phyloP scores from a whole-genome alignment of 306 rosid genomes.

The Arachis hypogaea region DNA sequence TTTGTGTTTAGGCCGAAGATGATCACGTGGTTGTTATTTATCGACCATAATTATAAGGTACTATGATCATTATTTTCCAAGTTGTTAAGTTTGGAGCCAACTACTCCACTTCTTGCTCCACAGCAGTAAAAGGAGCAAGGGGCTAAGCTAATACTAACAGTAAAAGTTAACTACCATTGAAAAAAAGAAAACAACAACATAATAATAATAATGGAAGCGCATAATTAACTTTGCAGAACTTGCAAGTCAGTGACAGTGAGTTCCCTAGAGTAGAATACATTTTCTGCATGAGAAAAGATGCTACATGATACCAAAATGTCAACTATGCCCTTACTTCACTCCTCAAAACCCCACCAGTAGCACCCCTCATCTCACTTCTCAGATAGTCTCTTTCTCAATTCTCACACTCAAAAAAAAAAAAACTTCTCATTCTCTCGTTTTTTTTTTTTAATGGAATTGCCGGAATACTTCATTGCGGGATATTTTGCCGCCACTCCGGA shows the following conservation, averaged over 20 bases:
- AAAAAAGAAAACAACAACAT: conserved; percentile 4
- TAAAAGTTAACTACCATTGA: conserved; percentile 16
- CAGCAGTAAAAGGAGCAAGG: background rate
- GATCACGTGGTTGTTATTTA: background rate
- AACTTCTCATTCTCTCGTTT: background rate
- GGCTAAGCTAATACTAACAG: no score
- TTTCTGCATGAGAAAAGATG: conserved; percentile 58
- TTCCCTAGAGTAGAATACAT: conserved; percentile 46
- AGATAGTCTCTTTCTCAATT: background rate
- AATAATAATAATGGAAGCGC: conserved; percentile 1
- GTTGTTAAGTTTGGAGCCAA: background rate
- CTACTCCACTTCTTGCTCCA: background rate
- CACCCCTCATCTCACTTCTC: conserved; percentile 38
- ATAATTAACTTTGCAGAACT: conserved; percentile 63
- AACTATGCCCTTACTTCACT: conserved; percentile 52
- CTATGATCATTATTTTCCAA: background rate
- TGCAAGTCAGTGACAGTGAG: conserved; percentile 85
- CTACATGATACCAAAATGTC: conserved; percentile 45
- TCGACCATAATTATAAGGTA: background rate
- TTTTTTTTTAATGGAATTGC: conserved; percentile 54
- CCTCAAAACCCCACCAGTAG: conserved; percentile 75
- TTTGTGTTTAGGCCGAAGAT: background rate
- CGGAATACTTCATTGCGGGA: conserved; percentile 64
- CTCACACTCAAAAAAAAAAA: background rate
- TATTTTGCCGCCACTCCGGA: conserved; percentile 51